Percentiles rank a stretch among this genome's conserved stretches.
Evolutionary conservation across 2,329 filamentous ascomycete species (phyloP).

Genomic region (Curvularia sp.): DNA sequence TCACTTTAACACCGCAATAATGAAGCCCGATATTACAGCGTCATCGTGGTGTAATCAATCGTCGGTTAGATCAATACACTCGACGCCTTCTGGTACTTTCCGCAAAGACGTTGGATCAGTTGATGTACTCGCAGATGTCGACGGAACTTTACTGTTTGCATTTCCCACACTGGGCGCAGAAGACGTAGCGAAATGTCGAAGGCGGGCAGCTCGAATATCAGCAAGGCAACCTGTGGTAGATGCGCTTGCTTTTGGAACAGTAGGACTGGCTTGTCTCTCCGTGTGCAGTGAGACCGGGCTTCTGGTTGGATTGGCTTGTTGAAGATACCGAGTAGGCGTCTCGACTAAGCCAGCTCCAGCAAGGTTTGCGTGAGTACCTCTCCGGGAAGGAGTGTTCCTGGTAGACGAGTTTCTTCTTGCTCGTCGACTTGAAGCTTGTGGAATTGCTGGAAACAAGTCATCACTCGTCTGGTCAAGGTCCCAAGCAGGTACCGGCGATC

Average conservation of each 20-base stretch:
- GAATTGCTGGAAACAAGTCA: not conserved
- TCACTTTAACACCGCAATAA: too few species aligned
- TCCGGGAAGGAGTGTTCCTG: not conserved
- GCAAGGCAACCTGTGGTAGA: not conserved
- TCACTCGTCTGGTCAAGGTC: slow-evolving; percentile 2
- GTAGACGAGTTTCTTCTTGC: not conserved
- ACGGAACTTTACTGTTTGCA: not conserved
- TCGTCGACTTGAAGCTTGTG: not conserved
- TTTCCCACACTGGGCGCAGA: not conserved
- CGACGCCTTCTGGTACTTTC: slow-evolving; percentile 4
- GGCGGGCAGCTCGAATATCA: slow-evolving; percentile 24
- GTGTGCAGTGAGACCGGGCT: not conserved
- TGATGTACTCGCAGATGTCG: not conserved
- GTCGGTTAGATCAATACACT: slow-evolving; percentile 25
- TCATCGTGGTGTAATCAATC: slow-evolving; percentile 6
- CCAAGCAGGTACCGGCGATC: slow-evolving; percentile 11
- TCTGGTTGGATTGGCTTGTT: not conserved
- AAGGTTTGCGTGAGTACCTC: slow-evolving; percentile 5
- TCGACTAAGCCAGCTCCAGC: not conserved
- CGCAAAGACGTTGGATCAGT: not conserved
- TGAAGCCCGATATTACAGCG: too few species aligned
- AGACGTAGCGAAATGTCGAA: slow-evolving; percentile 17
- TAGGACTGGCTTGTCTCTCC: not conserved
- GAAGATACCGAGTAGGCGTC: not conserved
- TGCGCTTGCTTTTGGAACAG: not conserved